Percentiles rank a stretch among this genome's conserved stretches.
These are phyloP conservation scores for Cantharellus cinnabarinus DNA, from an alignment of 768 basidiomycete species.

Conservation along the genomic window DNA sequence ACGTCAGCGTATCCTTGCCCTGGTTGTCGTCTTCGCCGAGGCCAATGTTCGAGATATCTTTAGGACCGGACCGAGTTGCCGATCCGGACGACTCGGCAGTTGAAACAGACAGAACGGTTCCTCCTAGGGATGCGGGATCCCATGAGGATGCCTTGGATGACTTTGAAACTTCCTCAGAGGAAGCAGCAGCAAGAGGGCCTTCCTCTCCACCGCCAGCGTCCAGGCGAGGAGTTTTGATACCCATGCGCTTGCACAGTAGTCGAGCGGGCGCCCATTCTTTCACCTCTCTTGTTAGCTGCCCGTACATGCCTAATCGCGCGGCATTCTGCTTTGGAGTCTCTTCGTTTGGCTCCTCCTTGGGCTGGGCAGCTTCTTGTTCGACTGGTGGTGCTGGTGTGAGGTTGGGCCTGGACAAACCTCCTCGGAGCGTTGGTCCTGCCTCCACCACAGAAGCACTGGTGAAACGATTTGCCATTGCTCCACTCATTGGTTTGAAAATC, in stretches of 20 bases:
- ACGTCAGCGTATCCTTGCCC: slow-evolving; percentile 71
- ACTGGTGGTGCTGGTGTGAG: neutral
- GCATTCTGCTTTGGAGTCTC: slow-evolving; percentile 65
- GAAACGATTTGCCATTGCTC: slow-evolving; percentile 90
- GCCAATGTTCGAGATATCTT: slow-evolving; percentile 63
- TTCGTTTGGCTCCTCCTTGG: slow-evolving; percentile 29
- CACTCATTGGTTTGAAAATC: slow-evolving; percentile 80
- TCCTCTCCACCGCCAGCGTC: slow-evolving; percentile 13
- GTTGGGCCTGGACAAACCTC: slow-evolving; percentile 45
- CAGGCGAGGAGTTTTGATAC: slow-evolving; percentile 71
- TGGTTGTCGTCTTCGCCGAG: slow-evolving; percentile 84
- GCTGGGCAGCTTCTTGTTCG: slow-evolving; percentile 18
- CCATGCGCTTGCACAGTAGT: slow-evolving; percentile 83
- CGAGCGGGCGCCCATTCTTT: slow-evolving; percentile 62
- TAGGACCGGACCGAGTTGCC: neutral
- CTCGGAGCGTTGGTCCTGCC: slow-evolving; percentile 34
- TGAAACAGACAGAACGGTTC: neutral
- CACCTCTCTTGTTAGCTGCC: slow-evolving; percentile 59
- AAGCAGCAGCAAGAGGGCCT: too few species aligned
- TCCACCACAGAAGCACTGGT: slow-evolving; percentile 63
- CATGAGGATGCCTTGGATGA: neutral
- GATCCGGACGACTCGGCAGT: neutral
- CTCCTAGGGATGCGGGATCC: neutral
- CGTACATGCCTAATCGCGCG: slow-evolving; percentile 76
- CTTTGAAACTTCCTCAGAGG: neutral